Base-by-base conservation (phyloP, 1,284 basidiomycete genomes). In the Ustilago vetiveriae region DNA sequence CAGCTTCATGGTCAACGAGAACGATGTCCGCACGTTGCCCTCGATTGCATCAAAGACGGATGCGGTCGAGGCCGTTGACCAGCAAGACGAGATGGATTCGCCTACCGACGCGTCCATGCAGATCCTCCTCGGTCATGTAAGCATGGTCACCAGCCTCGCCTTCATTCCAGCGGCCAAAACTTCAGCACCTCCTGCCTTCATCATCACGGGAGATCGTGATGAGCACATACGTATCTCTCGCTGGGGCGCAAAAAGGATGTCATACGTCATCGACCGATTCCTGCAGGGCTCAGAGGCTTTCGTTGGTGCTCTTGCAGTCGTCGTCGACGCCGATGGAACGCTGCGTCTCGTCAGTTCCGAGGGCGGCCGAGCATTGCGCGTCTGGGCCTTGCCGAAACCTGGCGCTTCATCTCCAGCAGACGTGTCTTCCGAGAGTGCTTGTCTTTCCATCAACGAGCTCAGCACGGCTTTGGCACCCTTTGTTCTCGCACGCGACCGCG, bases 161-260 rank as follows among this genome's bases (percentile, higher is more conserved):
- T 76, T 79, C 45, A 51, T 75, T n/a, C 59, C 62, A 10, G 45
- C 33, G 26, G 37, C 46, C 6, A 45, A 39, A 11, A 9, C 32
- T 4, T 40, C 43, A 11, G 40, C 63, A 19, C 68, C 74, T 6
- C 56, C 51, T 22, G 30, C 51, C 0, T 69, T 58, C 56, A 67
- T 80, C 35, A 52, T 80, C 38, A 76, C 74, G 0, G 63, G 71
- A 17, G 79, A 80, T 43, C 66, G 79, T n/a, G 79, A 80, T 56
- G 79, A 79, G 56, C 79, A 80, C 54, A 79, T 80, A 24, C 70
- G 79, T n/a, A 64, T 80, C 24, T 80, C 79, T 9, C 62, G 79
- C 29, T 80, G 79, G 79, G 77, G 79, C 6, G 33, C 60, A 4
- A 49, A 56, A 33, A 72, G 74, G 6, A 51, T 71, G 13, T 74